Evolutionary conservation across 768 basidiomycete genomes (phyloP).

Genomic region (Royoungia palumana): DNA sequence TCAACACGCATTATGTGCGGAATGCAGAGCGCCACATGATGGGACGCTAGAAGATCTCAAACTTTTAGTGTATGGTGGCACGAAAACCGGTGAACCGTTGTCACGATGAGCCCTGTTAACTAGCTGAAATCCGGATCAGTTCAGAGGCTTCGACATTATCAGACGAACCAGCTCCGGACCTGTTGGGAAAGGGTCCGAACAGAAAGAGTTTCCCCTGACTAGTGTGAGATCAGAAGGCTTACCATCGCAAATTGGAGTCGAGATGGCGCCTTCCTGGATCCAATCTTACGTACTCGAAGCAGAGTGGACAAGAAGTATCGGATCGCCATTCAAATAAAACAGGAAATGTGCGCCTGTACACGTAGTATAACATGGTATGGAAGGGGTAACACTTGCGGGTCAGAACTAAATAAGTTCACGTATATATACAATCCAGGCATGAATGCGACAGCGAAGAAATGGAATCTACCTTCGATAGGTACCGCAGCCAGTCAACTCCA

Average conservation of each 20-base stretch:
- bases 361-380: slow-evolving; percentile 12
- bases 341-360: slow-evolving; percentile 16
- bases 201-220: too few relatives aligned
- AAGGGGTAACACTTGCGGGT: slow-evolving; percentile 19
- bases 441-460: background rate
- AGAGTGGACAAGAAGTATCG: background rate
- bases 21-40: slow-evolving; percentile 5
- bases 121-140: too few relatives aligned
- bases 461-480: too few relatives aligned
- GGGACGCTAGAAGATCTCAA: too few relatives aligned
- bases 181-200: too few relatives aligned
- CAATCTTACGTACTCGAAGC: background rate
- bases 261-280: too few relatives aligned
- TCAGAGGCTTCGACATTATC: too few relatives aligned
- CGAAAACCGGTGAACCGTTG: slow-evolving; percentile 42
- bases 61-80: slow-evolving; percentile 30
- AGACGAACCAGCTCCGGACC: too few relatives aligned
- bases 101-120: background rate
- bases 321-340: slow-evolving; percentile 4
- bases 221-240: too few relatives aligned
- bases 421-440: slow-evolving; percentile 14
- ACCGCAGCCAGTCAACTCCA: background rate
- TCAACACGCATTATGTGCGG: background rate
- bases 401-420: slow-evolving; percentile 10
- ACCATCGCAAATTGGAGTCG: too few relatives aligned